Conservation (phyloP, 495 filamentous ascomycete genomes). For the Neurospora sp. region DNA sequence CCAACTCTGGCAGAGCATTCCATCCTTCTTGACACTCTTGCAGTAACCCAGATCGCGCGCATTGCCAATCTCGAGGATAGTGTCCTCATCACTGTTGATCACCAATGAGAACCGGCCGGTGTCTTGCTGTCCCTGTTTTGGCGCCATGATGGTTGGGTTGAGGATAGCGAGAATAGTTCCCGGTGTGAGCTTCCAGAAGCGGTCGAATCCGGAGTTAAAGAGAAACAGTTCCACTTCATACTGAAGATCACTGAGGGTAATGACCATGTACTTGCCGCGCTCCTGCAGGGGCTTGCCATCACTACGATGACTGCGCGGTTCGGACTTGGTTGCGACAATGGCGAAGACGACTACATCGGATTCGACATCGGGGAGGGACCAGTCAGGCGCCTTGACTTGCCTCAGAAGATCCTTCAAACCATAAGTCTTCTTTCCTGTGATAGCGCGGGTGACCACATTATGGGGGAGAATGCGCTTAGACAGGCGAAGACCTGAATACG, state of each 20-base stretch:
- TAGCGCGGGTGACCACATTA: constrained; percentile 58
- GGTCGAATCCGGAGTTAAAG: constrained; percentile 81
- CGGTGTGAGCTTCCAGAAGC: constrained; percentile 78
- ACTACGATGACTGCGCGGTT: constrained; percentile 58
- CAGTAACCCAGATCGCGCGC: constrained; percentile 84
- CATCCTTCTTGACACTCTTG: constrained; percentile 73
- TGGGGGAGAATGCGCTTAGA: constrained; percentile 82
- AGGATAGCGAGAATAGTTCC: constrained; percentile 86
- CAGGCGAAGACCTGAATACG: constrained; percentile 77
- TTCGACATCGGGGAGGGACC: constrained; percentile 72
- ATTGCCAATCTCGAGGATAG: constrained; percentile 77
- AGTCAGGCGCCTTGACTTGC: constrained; percentile 72
- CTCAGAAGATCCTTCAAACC: constrained; percentile 74
- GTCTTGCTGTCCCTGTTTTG: constrained; percentile 56
- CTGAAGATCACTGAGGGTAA: constrained; percentile 76
- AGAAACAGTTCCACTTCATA: constrained; percentile 89
- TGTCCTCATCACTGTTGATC: constrained; percentile 74
- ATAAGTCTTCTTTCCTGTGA: constrained; percentile 66
- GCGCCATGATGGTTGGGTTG: constrained; percentile 88
- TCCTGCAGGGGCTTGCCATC: constrained; percentile 40
- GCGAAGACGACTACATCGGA: constrained; percentile 80
- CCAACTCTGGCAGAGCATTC: constrained; percentile 71
- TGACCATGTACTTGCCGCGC: constrained; percentile 77
- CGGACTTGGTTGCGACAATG: constrained; percentile 77
- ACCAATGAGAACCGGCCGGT: constrained; percentile 76